Conservation (phyloP, 306 rosid genomes). For the Amphicarpaea edgeworthii region DNA sequence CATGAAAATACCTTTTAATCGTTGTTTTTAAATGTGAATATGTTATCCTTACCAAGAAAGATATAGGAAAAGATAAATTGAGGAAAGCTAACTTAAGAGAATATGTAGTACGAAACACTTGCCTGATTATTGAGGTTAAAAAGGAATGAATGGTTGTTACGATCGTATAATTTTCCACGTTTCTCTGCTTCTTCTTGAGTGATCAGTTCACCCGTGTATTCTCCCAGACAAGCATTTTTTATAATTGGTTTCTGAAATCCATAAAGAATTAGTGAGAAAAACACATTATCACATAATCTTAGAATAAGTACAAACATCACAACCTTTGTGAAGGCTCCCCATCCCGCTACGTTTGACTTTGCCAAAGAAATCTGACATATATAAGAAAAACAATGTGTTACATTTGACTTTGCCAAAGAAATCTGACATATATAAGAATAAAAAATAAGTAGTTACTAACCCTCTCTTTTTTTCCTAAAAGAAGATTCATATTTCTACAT, state of each 20-base stretch:
- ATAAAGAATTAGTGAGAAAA: too few species aligned
- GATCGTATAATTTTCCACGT: conserved; percentile 88
- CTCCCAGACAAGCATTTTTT: conserved; percentile 87
- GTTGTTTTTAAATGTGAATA: too few species aligned
- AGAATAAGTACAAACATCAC: conserved; percentile 5
- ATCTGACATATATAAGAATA: conserved; percentile 56
- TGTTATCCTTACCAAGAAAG: too few species aligned
- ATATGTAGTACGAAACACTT: conserved; percentile 32
- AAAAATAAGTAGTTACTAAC: conserved; percentile 48
- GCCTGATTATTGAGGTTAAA: conserved; percentile 72
- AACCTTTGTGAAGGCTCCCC: conserved; percentile 98
- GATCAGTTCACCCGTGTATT: conserved; percentile 86
- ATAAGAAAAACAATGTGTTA: conserved; percentile 42
- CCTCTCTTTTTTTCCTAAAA: conserved; percentile 77
- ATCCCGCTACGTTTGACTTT: conserved; percentile 86
- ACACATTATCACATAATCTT: not conserved
- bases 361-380: conserved; percentile 73
- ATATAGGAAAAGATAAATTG: not conserved
- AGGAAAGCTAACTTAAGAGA: not conserved
- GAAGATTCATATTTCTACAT: conserved; percentile 90
- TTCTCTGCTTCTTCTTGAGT: conserved; percentile 78
- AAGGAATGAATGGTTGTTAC: conserved; percentile 59
- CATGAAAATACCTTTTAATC: not conserved
- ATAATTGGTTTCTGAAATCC: conserved; percentile 74
- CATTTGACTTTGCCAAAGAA: conserved; percentile 80